phyloP scores from a whole-genome alignment of 225 moss, liverwort and hornwort species.

The Pseudisothecium myosuroides region DNA sequence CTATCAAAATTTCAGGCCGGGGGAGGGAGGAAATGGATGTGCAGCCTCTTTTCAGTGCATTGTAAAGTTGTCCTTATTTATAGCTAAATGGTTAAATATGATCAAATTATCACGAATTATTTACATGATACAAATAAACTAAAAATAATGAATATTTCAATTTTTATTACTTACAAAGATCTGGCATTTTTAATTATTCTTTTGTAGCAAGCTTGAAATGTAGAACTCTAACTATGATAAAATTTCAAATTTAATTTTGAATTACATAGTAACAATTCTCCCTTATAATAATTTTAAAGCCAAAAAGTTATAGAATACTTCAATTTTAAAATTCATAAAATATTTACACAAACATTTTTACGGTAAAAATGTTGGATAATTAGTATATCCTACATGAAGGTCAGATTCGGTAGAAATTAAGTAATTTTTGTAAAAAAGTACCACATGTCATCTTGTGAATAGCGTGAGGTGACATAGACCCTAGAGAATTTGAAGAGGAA shows the following conservation, averaged over 20 bases:
- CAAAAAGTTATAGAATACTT: no score
- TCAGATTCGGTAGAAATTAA: no score
- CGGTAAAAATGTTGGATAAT: neutral
- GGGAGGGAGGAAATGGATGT: no score
- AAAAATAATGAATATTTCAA: neutral
- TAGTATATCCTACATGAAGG: fast-evolving
- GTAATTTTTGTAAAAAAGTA: no score
- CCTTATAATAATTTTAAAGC: neutral
- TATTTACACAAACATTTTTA: neutral
- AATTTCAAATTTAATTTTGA: neutral
- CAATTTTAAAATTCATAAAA: no score
- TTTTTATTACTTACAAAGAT: neutral
- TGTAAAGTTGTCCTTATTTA: no score
- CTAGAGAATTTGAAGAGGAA: no score
- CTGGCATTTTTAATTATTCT: neutral
- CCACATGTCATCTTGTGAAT: no score
- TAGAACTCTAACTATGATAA: neutral
- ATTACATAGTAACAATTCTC: no score
- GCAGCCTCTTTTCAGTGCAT: no score
- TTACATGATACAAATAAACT: neutral
- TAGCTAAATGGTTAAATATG: neutral
- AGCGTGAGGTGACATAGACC: no score
- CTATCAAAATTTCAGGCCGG: no score
- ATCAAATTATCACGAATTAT: neutral
- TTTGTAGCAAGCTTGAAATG: neutral